Base-by-base conservation (phyloP, 371 early-diverging fungal genomes). In the Enteropsectra breve region DNA sequence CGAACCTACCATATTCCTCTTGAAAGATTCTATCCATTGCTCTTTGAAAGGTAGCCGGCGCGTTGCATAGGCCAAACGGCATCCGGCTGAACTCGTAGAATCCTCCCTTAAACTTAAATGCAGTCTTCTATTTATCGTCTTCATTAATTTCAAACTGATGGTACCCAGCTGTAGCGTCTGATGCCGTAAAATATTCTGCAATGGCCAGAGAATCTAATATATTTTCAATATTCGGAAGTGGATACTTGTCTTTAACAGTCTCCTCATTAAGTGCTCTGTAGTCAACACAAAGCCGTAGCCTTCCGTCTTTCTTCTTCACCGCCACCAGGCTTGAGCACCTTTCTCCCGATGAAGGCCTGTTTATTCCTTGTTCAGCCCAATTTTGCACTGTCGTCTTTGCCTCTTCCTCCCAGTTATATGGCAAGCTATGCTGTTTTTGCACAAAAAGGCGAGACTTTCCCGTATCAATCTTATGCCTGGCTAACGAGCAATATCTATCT, bases 21-120 rank as follows among this genome's bases (percentile, higher is more conserved):
- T n/a, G n/a, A n/a, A n/a, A n/a, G n/a, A n/a, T n/a, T n/a, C n/a
- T n/a, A n/a, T n/a, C n/a, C n/a, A n/a, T n/a, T n/a, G n/a, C n/a
- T n/a, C n/a, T n/a, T n/a, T n/a, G n/a, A n/a, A n/a, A n/a, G n/a
- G n/a, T n/a, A n/a, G n/a, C n/a, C n/a, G n/a, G n/a, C n/a, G n/a
- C n/a, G n/a, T n/a, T n/a, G n/a, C n/a, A n/a, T n/a, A n/a, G n/a
- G n/a, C n/a, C n/a, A n/a, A 62, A 60, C 2, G 62, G 62, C 61
- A 62, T 62, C 23, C 62, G 8, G 45, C 36, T 62, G 57, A 26
- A 62, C 29, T 62, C 62, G 38, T 58, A 62, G 36, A 55, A 28
- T n/a, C 62, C n/a, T 13, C n/a, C 33, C 36, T 34, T 47, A 15
- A 21, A 15, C 43, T 43, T 15, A 43, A 52, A 52, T 11, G 13